phyloP scores from a whole-genome alignment of 2,329 filamentous ascomycete species.

The Aureobasidium sp. region DNA sequence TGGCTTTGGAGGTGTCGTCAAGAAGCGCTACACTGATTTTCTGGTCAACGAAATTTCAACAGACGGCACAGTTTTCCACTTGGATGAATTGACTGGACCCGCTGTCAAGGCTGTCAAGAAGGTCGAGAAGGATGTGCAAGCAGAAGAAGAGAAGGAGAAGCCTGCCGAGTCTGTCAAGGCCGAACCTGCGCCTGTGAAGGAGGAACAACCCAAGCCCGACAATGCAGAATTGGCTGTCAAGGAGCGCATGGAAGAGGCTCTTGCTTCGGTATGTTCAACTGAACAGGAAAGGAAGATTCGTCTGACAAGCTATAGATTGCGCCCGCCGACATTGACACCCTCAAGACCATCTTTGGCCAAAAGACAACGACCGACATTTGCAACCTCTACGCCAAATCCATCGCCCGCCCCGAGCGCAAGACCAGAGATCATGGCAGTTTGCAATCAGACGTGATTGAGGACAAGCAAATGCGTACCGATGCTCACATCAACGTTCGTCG shows the following conservation, averaged over 20 bases:
- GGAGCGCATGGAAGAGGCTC: slow-evolving; percentile 10
- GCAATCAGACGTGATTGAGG: slow-evolving; percentile 47
- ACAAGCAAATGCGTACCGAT: slow-evolving; percentile 55
- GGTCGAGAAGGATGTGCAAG: slow-evolving; percentile 1
- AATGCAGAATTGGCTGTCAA: slow-evolving; percentile 7
- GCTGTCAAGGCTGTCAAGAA: slow-evolving; percentile 18
- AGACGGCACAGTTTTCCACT: slow-evolving; percentile 67
- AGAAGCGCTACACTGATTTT: slow-evolving; percentile 84
- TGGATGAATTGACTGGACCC: slow-evolving; percentile 43
- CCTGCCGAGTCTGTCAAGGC: not conserved
- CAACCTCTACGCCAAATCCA: slow-evolving; percentile 48
- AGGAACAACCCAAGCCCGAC: not conserved
- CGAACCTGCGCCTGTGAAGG: slow-evolving; percentile 16
- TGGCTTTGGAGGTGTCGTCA: slow-evolving; percentile 59
- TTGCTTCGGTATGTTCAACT: slow-evolving; percentile 3
- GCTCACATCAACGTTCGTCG: slow-evolving; percentile 64
- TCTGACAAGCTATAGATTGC: slow-evolving; percentile 24
- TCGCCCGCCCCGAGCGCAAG: slow-evolving; percentile 49
- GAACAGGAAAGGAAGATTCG: too few species aligned
- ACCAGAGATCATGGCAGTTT: slow-evolving; percentile 50
- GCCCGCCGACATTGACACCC: slow-evolving; percentile 31
- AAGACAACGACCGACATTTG: slow-evolving; percentile 46
- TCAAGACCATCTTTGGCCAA: slow-evolving; percentile 46
- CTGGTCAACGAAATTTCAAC: slow-evolving; percentile 81
- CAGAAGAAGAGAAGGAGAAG: slow-evolving; percentile 12